Evolutionary conservation across 345 rosid genomes (phyloP).

Genomic region (Combretum micranthum): DNA sequence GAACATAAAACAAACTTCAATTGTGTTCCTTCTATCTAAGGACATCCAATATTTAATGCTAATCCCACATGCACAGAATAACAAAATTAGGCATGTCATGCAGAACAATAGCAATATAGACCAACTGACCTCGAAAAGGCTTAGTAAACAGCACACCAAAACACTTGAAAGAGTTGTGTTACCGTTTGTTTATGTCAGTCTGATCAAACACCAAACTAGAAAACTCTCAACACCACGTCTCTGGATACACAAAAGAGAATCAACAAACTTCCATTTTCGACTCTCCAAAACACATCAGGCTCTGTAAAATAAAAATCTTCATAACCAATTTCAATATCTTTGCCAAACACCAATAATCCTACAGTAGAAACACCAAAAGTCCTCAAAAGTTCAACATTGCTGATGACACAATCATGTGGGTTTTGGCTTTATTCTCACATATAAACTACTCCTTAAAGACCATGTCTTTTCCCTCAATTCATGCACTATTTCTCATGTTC

Average conservation of each 20-base stretch:
- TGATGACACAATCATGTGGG: background rate
- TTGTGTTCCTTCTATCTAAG: slow-evolving; percentile 2
- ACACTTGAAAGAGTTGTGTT: too few relatives aligned
- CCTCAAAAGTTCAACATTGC: slow-evolving; percentile 19
- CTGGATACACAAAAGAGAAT: slow-evolving; percentile 8
- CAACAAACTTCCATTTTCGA: slow-evolving; percentile 9
- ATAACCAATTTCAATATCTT: background rate
- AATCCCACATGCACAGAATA: too few relatives aligned
- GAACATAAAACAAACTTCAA: background rate
- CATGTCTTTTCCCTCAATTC: background rate
- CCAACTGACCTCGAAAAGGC: too few relatives aligned
- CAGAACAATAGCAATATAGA: too few relatives aligned
- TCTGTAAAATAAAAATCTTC: background rate
- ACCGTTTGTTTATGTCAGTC: too few relatives aligned
- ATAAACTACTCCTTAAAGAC: background rate
- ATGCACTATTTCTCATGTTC: background rate
- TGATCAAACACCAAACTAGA: slow-evolving; percentile 1
- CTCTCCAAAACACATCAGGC: background rate
- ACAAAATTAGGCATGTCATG: too few relatives aligned
- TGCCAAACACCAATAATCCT: slow-evolving; percentile 11
- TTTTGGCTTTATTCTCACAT: slow-evolving; percentile 10
- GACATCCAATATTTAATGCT: too few relatives aligned
- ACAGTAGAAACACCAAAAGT: slow-evolving; percentile 4
- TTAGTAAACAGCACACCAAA: too few relatives aligned
- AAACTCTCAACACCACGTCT: slow-evolving; percentile 8